Evolutionary conservation across 345 rosid species (phyloP), one percentile per base, ranked within the genome.

Genomic region (Eucalyptus polybractea): DNA sequence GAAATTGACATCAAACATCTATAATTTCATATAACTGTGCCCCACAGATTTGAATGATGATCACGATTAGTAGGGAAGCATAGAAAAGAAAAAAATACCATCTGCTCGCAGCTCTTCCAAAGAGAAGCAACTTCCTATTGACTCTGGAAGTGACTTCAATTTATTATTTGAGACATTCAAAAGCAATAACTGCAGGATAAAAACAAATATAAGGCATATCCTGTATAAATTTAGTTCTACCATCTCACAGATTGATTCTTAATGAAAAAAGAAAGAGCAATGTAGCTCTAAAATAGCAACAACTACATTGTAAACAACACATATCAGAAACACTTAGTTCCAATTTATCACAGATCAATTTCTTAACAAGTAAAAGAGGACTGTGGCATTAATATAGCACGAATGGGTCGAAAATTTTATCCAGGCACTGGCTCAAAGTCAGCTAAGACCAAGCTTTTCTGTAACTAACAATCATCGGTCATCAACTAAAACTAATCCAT

Each of bases 61-160:
- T 76, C 45, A 37, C 47, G 5, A 37, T 76, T 86, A 86, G 11
- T 31, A 21, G 37, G 53, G 51, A 50, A 65, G 44, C 44, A 42
- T 60, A 58, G 54, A 86, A 90, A 47, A 47, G 13, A 22, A 88
- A 25, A 89, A 91, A 89, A 10, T 95, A 96, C 99, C 99, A 92
- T 95, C 94, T 83, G 99, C 99, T 90, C 95, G 97, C 86, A 97
- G 67, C 93, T 97, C 99, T 95, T 97, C 99, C 93, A 97, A 93
- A 87, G 99, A 94, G 92, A 93, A 95, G 93, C 99, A 97, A 91
- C 97, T 97, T 90, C 99, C 99, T 88, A 97, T 93, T 89, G 99
- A 97, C 91, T 97, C 98, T n/a, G 99, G 99, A 90, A 97, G 96
- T 89, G 95, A 93, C 93, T 94, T 97, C 92, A 97, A 91, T 91